These are phyloP conservation scores for Saturnispora mendoncae DNA, from an alignment of 805 yeast species.

Conservation along the genomic window DNA sequence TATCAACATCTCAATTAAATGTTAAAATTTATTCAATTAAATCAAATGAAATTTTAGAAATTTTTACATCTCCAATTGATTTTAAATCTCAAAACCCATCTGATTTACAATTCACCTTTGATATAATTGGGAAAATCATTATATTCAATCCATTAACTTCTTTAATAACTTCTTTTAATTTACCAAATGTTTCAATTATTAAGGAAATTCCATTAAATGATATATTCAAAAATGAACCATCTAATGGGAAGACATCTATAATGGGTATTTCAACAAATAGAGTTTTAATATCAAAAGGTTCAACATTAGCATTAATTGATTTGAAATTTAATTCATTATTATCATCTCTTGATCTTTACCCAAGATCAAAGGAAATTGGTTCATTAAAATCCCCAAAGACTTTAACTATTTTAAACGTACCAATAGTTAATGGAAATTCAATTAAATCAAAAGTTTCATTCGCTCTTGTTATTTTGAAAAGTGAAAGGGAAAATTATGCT, in stretches of 20 bases:
- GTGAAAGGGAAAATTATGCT: conserved; percentile 35
- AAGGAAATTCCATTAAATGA: conserved; percentile 20
- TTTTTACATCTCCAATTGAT: conserved; percentile 23
- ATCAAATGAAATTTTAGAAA: conserved; percentile 22
- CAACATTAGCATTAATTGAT: conserved; percentile 37
- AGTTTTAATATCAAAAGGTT: conserved; percentile 34
- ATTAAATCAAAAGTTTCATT: conserved; percentile 33
- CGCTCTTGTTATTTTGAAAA: conserved; percentile 34
- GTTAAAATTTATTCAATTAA: conserved; percentile 24
- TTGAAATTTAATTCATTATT: conserved; percentile 34
- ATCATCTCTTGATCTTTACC: conserved; percentile 23
- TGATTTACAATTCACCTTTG: conserved; percentile 18
- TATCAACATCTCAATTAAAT: conserved; percentile 15
- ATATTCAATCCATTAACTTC: conserved; percentile 15
- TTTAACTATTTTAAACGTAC: conserved; percentile 26
- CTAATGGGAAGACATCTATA: conserved; percentile 28
- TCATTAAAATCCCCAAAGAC: conserved; percentile 20
- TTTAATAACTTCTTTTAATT: conserved; percentile 20
- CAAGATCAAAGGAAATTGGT: conserved; percentile 22
- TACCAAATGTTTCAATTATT: conserved; percentile 28
- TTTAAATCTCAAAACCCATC: neutral
- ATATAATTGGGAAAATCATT: conserved; percentile 26
- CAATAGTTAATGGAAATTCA: conserved; percentile 36
- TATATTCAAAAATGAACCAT: conserved; percentile 23
- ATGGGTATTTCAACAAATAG: conserved; percentile 37